Evolutionary conservation across 345 rosid genomes (phyloP), one percentile per base, ranked within the genome.

Genomic region (Gossypium thurberi): DNA sequence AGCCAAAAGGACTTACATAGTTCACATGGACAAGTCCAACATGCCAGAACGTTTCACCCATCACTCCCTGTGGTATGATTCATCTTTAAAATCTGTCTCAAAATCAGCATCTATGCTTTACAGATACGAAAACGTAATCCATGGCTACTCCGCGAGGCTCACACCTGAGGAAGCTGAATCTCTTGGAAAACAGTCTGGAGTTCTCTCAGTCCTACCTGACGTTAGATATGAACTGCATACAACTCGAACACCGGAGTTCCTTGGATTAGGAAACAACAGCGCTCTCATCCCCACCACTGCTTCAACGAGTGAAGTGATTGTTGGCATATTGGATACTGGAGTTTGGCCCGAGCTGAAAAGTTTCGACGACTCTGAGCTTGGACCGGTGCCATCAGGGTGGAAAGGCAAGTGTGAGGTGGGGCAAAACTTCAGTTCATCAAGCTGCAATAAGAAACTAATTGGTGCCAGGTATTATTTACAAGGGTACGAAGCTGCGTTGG

Each of bases 321-420:
- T 90, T 11, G 95, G 89, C 6, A 82, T 90, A 4, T 58, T 90
- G n/a, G 95, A 90, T 70, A 86, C 92, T 4, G 95, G 95, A 1
- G 83, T 81, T 59, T 88, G 95, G 92, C 95, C 95, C 0, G 90
- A 84, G 79, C 77, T 69, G 2, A 72, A 85, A 74, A 85, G 92
- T 78, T 88, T 85, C 58, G 87, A 87, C 4, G 95, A 90, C 62
- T 42, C 79, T 0, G 88, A 84, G 50, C 86, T 90, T 9, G 89
- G 86, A 2, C 81, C 89, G 3, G 82, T 82, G 10, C 95, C 92
- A 8, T 67, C 78, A 6, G 25, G 79, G 47, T 90, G 95, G 95
- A 88, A 82, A 74, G 95, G 92, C 2, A 18, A 18, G 40, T 90
- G 95, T 58, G 78, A 85, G 46, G 76, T 57, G 44, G 87, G 89